These are phyloP conservation scores for Tagetes patula DNA, from an alignment of 129 eudicot species.

Conservation along the genomic window DNA sequence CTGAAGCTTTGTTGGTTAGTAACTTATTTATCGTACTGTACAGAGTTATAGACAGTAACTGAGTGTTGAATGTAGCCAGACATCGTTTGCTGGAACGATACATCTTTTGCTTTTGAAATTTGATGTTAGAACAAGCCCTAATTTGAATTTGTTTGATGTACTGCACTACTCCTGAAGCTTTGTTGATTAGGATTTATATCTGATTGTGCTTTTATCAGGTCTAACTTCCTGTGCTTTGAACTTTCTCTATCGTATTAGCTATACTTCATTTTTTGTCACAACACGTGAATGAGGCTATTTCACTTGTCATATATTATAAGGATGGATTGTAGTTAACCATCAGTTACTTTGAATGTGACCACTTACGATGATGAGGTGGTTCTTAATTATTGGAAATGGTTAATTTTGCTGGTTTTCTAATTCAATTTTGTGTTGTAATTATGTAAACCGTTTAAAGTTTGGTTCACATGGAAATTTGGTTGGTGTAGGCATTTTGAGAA, in stretches of 20 bases:
- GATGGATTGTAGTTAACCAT: not conserved
- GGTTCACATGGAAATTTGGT: not conserved
- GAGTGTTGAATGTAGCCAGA: not conserved
- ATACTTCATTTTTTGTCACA: not conserved
- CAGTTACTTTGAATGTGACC: not conserved
- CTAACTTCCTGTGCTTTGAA: not conserved
- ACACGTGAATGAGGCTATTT: not conserved
- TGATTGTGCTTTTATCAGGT: not conserved
- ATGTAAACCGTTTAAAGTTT: not conserved
- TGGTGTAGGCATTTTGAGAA: slow-evolving; percentile 28
- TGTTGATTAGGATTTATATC: not conserved
- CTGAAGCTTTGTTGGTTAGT: not conserved
- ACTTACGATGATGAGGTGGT: not conserved
- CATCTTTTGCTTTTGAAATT: not conserved
- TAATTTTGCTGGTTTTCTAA: not conserved
- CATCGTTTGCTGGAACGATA: not conserved
- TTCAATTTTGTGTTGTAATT: not conserved
- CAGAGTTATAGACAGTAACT: too few species aligned
- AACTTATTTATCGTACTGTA: not conserved
- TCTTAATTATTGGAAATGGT: not conserved
- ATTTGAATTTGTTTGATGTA: not conserved
- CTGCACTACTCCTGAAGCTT: not conserved
- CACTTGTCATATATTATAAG: not conserved
- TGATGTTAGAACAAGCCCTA: not conserved
- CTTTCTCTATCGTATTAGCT: not conserved